phyloP scores from a whole-genome alignment of 768 basidiomycete genomes.

The Lentinula raphanica region DNA sequence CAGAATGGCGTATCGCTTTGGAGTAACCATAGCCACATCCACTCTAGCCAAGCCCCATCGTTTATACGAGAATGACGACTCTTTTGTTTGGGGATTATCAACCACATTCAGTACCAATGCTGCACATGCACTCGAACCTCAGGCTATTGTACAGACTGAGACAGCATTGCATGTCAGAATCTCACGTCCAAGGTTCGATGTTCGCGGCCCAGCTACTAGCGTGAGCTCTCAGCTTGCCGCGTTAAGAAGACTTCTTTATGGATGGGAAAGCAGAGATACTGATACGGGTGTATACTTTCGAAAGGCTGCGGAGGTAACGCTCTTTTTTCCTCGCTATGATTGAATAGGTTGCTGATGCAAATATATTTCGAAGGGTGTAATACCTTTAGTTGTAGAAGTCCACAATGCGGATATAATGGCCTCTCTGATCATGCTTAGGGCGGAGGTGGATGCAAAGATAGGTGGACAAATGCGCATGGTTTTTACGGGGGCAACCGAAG shows the following conservation, averaged over 20 bases:
- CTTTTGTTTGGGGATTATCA: conserved; percentile 56
- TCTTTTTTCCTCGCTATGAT: background rate
- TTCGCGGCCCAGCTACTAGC: conserved; percentile 32
- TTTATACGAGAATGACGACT: conserved; percentile 20
- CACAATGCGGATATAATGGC: conserved; percentile 72
- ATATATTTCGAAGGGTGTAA: conserved; percentile 37
- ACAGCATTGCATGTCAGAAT: conserved; percentile 62
- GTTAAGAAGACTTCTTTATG: conserved; percentile 55
- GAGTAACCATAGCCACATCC: conserved; percentile 59
- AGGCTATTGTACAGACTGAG: conserved; percentile 55
- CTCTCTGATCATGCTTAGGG: conserved; percentile 60
- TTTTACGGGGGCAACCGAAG: conserved; percentile 58
- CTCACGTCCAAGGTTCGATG: conserved; percentile 32
- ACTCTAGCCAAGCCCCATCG: conserved; percentile 40
- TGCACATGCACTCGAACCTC: conserved; percentile 49
- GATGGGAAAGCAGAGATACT: conserved; percentile 41
- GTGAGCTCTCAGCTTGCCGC: conserved; percentile 65
- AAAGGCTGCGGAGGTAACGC: conserved; percentile 47
- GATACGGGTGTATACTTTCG: conserved; percentile 53
- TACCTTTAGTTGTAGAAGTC: conserved; percentile 65
- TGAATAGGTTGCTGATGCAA: background rate
- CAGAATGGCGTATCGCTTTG: conserved; percentile 62
- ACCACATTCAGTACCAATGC: conserved; percentile 57
- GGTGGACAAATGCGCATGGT: conserved; percentile 58
- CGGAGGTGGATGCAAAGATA: conserved; percentile 54